These are phyloP conservation scores for Ogataea ramenticola DNA, from an alignment of 805 yeast species.

Conservation along the genomic window DNA sequence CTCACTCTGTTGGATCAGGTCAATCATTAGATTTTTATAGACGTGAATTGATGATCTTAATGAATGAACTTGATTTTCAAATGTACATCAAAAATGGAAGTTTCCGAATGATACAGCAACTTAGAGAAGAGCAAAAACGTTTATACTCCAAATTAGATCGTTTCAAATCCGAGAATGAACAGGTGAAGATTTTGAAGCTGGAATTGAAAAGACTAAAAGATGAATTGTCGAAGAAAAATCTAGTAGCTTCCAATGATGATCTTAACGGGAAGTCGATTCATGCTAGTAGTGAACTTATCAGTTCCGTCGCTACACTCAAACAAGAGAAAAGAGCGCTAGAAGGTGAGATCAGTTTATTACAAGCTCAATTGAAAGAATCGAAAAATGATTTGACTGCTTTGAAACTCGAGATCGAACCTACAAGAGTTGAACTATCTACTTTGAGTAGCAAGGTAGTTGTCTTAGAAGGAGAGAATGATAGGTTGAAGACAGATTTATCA, in stretches of 20 bases:
- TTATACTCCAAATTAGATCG: not conserved
- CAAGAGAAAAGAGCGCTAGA: not conserved
- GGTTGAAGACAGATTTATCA: not conserved
- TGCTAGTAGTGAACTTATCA: not conserved
- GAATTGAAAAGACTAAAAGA: slow-evolving; percentile 1
- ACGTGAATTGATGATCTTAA: slow-evolving; percentile 47
- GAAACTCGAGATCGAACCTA: not conserved
- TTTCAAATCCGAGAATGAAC: not conserved
- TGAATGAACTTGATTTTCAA: slow-evolving; percentile 57
- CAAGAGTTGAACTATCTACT: not conserved
- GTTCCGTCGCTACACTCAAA: not conserved
- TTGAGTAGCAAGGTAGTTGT: not conserved
- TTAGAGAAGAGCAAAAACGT: slow-evolving; percentile 26
- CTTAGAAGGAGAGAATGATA: not conserved
- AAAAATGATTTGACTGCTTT: slow-evolving; percentile 14
- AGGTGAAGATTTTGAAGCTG: slow-evolving; percentile 3
- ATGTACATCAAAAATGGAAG: slow-evolving; percentile 42
- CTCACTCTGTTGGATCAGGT: slow-evolving; percentile 1
- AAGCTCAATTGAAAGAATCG: slow-evolving; percentile 9
- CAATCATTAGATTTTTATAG: slow-evolving; percentile 35
- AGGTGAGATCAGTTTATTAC: not conserved
- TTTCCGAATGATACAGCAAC: slow-evolving; percentile 12
- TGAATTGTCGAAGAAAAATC: not conserved
- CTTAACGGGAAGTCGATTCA: not conserved
- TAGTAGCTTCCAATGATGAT: not conserved